Evolutionary conservation across 768 basidiomycete genomes (phyloP).

Genomic region (Hygrophorus pudorinus): DNA sequence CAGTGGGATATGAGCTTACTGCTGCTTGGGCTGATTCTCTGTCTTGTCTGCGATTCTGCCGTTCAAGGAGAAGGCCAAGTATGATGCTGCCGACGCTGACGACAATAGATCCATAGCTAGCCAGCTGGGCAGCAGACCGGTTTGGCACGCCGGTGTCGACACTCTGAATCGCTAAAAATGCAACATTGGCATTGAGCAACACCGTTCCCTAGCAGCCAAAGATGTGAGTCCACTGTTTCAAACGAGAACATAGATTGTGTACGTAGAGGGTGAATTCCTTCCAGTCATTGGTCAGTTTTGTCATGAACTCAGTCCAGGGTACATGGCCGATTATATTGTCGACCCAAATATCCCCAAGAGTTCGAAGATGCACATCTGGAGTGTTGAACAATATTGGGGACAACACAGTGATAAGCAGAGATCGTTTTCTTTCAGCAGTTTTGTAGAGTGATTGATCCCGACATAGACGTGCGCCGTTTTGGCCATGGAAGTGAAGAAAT

Average conservation of each 20-base stretch:
- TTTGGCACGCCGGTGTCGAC: conserved; percentile 18
- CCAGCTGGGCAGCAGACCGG: conserved; percentile 35
- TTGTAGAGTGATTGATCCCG: conserved; percentile 33
- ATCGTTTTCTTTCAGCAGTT: conserved; percentile 15
- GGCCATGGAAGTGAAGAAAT: conserved; percentile 38
- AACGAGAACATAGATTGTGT: conserved; percentile 11
- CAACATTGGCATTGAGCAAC: conserved; percentile 48
- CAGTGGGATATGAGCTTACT: conserved; percentile 17
- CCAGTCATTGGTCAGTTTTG: conserved; percentile 37
- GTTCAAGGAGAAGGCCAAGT: conserved; percentile 34
- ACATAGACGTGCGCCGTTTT: conserved; percentile 33
- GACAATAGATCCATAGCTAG: conserved; percentile 40
- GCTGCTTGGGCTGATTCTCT: conserved; percentile 26
- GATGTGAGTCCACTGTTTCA: not conserved
- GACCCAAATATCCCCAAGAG: conserved; percentile 38
- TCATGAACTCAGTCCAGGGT: conserved; percentile 35
- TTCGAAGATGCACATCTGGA: conserved; percentile 35
- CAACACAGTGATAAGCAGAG: conserved; percentile 25
- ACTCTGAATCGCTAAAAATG: conserved; percentile 44
- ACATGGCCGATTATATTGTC: conserved; percentile 33
- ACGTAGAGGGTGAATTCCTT: conserved; percentile 46
- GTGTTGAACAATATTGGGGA: conserved; percentile 39
- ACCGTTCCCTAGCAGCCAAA: conserved; percentile 36
- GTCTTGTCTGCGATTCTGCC: conserved; percentile 25
- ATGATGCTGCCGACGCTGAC: conserved; percentile 40